These are phyloP conservation scores for Eruca vesicaria DNA, from an alignment of 441 rosid species.

Conservation along the genomic window DNA sequence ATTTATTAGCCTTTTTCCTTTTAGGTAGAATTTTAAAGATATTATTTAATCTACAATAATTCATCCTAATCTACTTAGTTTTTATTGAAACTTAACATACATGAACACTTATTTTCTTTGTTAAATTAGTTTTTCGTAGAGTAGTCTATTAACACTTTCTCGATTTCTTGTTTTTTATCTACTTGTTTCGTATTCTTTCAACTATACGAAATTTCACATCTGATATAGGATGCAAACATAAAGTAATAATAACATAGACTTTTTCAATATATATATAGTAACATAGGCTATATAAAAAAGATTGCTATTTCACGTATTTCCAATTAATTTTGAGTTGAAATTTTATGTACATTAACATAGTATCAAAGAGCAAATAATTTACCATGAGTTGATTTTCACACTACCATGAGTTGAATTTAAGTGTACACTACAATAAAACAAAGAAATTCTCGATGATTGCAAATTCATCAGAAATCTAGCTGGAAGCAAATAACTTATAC, in stretches of 20 bases:
- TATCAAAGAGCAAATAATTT: too few species aligned
- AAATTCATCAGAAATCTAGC: too few species aligned
- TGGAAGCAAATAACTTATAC: too few species aligned
- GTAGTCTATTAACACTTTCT: background rate
- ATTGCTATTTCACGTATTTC: background rate
- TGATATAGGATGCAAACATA: background rate
- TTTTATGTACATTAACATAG: too few species aligned
- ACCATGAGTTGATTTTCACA: too few species aligned
- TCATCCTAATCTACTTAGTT: background rate
- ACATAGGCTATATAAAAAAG: background rate
- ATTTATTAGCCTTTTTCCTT: constrained; percentile 2
- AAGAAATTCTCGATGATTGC: too few species aligned
- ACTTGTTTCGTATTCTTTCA: background rate
- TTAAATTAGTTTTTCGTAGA: background rate
- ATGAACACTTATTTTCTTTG: background rate
- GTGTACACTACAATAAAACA: too few species aligned
- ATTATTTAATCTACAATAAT: background rate
- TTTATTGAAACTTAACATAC: background rate
- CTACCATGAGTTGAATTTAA: background rate
- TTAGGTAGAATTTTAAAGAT: background rate
- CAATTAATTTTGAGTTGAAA: too few species aligned
- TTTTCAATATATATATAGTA: background rate
- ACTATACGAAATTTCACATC: background rate
- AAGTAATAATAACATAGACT: background rate
- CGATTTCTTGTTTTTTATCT: background rate